Base-by-base conservation (phyloP, 2,329 filamentous ascomycete species). In the Sphaerulina vaccinii region DNA sequence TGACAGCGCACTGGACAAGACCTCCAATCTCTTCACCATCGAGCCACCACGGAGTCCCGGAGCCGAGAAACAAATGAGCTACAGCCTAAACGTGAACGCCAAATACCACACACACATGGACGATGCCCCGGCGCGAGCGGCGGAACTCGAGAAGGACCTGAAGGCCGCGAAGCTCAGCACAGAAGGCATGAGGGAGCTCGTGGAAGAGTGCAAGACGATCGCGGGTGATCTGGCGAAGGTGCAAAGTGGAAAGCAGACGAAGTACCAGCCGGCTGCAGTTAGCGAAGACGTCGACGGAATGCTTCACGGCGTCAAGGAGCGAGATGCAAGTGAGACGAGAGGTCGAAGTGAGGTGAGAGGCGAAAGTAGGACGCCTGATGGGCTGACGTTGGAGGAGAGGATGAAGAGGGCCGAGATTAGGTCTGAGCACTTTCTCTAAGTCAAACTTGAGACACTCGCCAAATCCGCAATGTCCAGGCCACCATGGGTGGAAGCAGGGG, bases 51-150 rank as follows among this genome's bases (percentile, higher is more conserved):
- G 44, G 3, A 41, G 37, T n/a, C 46, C 46, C n/a, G 11, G 29
- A 13, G 46, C 46, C 1, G 46, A 49, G 27, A 35, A 19, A 23
- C 37, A 40, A 11, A 19, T 51, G 21, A 44, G 48, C 21, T 51
- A 43, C 29, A 43, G 33, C 40, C 18, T 51, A 15, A 32, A 16
- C 8, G 48, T 51, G 11, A 51, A 51, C 27, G 40, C 48, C 29
- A 51, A 44, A 13, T 51, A 51, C 44, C 48, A 40, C 21, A 33
- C 40, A 16, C 48, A 51, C 32, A 44, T 51, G 39, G 48, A 51
- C 32, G 32, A 51, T 6, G 48, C 48, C 3, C 48, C 48, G 1
- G 23, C 24, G 24, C 48, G 48, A 16, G 48, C 48, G 2, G 29
- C 29, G n/a, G 36, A 37, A 5, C n/a, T 51, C 18, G 27, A 38